phyloP scores from a whole-genome alignment of 768 basidiomycete genomes.

The Boletus rufocinnamomeus region DNA sequence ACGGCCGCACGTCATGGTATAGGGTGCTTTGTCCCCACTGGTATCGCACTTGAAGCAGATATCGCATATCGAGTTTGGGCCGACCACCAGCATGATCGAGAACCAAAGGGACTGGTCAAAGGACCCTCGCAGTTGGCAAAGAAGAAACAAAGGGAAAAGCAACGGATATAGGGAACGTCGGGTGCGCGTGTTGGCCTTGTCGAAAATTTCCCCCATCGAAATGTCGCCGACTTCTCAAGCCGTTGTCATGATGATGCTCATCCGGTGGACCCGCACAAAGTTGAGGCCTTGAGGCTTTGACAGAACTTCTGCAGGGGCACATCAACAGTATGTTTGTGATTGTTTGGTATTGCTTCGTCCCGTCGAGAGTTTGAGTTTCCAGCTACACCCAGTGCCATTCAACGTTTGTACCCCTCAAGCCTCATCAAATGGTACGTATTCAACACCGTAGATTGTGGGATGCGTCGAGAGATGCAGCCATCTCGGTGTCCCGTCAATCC shows the following conservation, averaged over 20 bases:
- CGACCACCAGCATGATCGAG: not conserved
- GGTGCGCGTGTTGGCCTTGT: too few relatives aligned
- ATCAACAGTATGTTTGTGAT: slow-evolving; percentile 14
- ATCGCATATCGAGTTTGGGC: not conserved
- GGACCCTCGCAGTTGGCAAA: not conserved
- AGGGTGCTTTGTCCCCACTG: too few relatives aligned
- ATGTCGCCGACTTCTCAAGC: too few relatives aligned
- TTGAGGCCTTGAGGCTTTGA: not conserved
- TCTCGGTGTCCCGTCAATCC: slow-evolving; percentile 6
- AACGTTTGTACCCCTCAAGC: slow-evolving; percentile 31
- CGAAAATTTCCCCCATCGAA: too few relatives aligned
- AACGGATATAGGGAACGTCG: too few relatives aligned
- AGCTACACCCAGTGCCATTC: slow-evolving; percentile 10
- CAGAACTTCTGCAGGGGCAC: not conserved
- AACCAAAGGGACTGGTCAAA: not conserved
- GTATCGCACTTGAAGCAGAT: not conserved
- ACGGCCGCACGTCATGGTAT: too few relatives aligned
- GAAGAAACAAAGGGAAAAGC: not conserved
- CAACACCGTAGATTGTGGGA: not conserved
- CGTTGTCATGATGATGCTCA: too few relatives aligned
- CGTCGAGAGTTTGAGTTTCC: slow-evolving; percentile 3
- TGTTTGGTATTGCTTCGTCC: slow-evolving; percentile 20
- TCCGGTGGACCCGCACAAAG: not conserved
- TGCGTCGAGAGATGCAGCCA: not conserved
- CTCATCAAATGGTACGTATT: slow-evolving; percentile 41